Percentiles rank a stretch among this genome's conserved stretches.
Conservation (phyloP, 345 rosid genomes). For the Gynandropsis gynandra region DNA sequence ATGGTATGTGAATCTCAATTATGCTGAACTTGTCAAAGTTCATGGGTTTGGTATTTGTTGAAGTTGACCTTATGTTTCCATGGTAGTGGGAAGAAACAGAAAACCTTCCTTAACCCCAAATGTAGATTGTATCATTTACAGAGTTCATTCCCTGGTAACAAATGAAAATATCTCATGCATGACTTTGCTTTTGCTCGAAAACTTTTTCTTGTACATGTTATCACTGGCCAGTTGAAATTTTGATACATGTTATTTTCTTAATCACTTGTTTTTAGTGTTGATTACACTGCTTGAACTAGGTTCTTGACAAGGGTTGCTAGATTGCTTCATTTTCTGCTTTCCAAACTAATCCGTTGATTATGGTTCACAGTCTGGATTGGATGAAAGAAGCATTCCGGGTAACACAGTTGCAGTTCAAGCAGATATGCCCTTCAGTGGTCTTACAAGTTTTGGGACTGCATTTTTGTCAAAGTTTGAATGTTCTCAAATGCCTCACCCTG, state of each 20-base stretch:
- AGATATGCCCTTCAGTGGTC: slow-evolving; percentile 92
- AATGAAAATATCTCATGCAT: not conserved
- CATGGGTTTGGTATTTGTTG: not conserved
- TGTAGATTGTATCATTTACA: no score
- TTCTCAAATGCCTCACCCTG: slow-evolving; percentile 97
- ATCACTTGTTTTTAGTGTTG: not conserved
- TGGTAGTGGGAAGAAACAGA: no score
- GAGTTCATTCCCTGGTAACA: not conserved
- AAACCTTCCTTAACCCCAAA: no score
- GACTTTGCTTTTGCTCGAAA: not conserved
- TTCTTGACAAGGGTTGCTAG: slow-evolving; percentile 12
- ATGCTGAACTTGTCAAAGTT: not conserved
- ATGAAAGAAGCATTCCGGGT: slow-evolving; percentile 97
- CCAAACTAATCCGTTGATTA: slow-evolving; percentile 2
- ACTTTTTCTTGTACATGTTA: no score
- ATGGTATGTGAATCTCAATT: slow-evolving; percentile 46
- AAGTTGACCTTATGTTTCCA: no score
- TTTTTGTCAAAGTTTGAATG: slow-evolving; percentile 94
- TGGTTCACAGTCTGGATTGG: slow-evolving; percentile 65
- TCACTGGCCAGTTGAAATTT: no score
- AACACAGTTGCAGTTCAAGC: slow-evolving; percentile 93
- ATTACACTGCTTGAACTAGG: not conserved
- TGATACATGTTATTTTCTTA: not conserved
- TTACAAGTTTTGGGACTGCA: slow-evolving; percentile 84
- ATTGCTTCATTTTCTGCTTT: slow-evolving; percentile 12